Evolutionary conservation across 225 moss, liverwort and hornwort genomes (phyloP).

Genomic region (Anthoceros angustus): DNA sequence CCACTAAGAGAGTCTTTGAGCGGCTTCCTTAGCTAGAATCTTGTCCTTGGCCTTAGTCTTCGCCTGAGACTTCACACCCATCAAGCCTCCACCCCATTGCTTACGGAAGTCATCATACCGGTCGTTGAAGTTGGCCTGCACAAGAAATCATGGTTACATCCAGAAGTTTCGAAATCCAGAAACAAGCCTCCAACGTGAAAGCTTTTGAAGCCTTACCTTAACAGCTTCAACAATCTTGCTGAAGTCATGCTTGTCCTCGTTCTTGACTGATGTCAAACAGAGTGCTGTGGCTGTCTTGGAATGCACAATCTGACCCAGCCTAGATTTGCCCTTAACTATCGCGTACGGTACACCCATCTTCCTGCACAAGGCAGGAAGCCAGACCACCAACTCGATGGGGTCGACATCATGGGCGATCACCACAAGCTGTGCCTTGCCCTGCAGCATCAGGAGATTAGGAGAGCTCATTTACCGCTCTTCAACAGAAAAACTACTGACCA

Average conservation of each 20-base stretch:
- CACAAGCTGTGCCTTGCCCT: neutral
- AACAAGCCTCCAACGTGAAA: neutral
- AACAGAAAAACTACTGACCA: neutral
- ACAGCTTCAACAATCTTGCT: slow-evolving; percentile 90
- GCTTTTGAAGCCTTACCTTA: slow-evolving; percentile 28
- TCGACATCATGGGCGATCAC: slow-evolving; percentile 3
- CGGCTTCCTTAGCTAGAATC: slow-evolving; percentile 75
- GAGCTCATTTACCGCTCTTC: neutral
- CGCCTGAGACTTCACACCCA: slow-evolving; percentile 94
- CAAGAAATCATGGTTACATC: neutral
- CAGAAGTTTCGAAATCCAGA: neutral
- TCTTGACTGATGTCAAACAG: slow-evolving; percentile 8
- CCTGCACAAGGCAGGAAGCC: slow-evolving; percentile 6
- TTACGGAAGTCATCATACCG: slow-evolving; percentile 80
- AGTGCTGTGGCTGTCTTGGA: slow-evolving; percentile 1
- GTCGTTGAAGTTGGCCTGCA: slow-evolving; percentile 92
- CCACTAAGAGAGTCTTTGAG: slow-evolving; percentile 44
- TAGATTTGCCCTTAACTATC: neutral
- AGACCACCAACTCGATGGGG: slow-evolving; percentile 2
- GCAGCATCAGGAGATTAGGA: neutral
- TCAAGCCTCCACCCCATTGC: slow-evolving; percentile 91
- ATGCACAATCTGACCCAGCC: slow-evolving; percentile 6
- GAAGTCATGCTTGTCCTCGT: slow-evolving; percentile 8
- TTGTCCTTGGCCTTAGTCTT: slow-evolving; percentile 71
- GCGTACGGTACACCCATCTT: neutral